A percentile compares a stretch with the other conserved stretches of the same genome.
phyloP scores from a whole-genome alignment of 768 basidiomycete genomes.

The Collybia sordida region DNA sequence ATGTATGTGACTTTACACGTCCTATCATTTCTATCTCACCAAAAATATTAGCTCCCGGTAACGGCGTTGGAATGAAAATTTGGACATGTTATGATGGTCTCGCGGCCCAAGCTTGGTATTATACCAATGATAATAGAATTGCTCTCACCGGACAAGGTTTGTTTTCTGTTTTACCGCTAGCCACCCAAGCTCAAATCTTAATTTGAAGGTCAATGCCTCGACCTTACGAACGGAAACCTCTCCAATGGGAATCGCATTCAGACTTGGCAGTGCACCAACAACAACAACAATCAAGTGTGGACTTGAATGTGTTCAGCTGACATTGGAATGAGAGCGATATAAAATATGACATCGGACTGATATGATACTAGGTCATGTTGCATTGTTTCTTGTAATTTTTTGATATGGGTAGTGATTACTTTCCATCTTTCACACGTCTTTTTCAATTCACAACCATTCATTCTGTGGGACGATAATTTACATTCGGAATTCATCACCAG shows the following conservation, averaged over 20 bases:
- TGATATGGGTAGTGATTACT: no score
- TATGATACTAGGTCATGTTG: no score
- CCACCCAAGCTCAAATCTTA: neutral
- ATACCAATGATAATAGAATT: slow-evolving; percentile 26
- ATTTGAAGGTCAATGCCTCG: slow-evolving; percentile 23
- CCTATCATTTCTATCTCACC: neutral
- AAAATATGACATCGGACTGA: no score
- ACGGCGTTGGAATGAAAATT: slow-evolving; percentile 31
- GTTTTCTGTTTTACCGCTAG: neutral
- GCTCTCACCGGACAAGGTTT: slow-evolving; percentile 19
- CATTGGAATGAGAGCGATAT: no score
- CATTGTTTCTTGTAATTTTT: no score
- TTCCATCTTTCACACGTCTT: no score
- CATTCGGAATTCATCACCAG: no score
- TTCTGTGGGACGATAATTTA: no score
- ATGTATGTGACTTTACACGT: slow-evolving; percentile 12
- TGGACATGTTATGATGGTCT: slow-evolving; percentile 33
- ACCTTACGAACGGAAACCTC: slow-evolving; percentile 27
- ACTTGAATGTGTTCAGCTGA: slow-evolving; percentile 5
- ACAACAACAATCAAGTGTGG: slow-evolving; percentile 32
- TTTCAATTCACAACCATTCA: no score
- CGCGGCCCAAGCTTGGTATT: slow-evolving; percentile 34
- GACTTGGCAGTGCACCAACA: slow-evolving; percentile 23
- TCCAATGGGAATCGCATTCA: slow-evolving; percentile 27
- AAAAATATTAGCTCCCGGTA: slow-evolving; percentile 21